Evolutionary conservation across 345 rosid species (phyloP), one percentile per base, ranked within the genome.

Genomic region (Hibiscus syriacus): DNA sequence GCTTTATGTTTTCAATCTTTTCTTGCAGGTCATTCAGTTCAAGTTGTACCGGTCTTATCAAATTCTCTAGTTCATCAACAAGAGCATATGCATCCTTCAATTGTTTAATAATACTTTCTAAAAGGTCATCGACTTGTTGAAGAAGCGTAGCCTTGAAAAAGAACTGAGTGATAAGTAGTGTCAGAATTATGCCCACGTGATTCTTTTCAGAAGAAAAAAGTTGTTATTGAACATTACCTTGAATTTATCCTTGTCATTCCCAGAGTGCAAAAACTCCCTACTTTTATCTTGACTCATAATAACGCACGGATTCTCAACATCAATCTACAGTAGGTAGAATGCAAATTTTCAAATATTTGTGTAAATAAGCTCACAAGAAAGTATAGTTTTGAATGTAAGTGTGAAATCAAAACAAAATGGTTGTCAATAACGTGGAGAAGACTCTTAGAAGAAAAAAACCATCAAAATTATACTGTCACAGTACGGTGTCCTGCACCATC

Each of bases 251-350:
- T 83, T 94, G 77, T 86, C 92, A 79, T 89, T 91, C 43, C 99
- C 99, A 70, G 99, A 94, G 79, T 94, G 99, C 55, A 94, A 72
- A 71, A 94, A 94, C 72, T 94, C 99, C 78, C 97, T 86, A 83
- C 99, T 94, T 81, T 85, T 94, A 82, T 94, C 99, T 83, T 94
- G 99, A 76, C 90, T 91, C 99, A 94, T 94, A 63, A 94, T 75
- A 10, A 94, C 97, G 65, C 99, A 94, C 0, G 99, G 99, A 76
- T 94, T 94, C 78, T 94, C 99, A 61, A 94, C 95, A 80, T 94
- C 99, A 81, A 94, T 94, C 99, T 88, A 78, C 57, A 75, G 38
- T 45, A 64, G 22, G 65, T 20, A 54, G 52, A 65, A 29, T 22
- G 56, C 7, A 67, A 69, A 27, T 53, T 54, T 36, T 45, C 41